Evolutionary conservation across 2,329 filamentous ascomycete genomes (phyloP), one percentile per base, ranked within the genome.

Genomic region (Talaromyces sp.): DNA sequence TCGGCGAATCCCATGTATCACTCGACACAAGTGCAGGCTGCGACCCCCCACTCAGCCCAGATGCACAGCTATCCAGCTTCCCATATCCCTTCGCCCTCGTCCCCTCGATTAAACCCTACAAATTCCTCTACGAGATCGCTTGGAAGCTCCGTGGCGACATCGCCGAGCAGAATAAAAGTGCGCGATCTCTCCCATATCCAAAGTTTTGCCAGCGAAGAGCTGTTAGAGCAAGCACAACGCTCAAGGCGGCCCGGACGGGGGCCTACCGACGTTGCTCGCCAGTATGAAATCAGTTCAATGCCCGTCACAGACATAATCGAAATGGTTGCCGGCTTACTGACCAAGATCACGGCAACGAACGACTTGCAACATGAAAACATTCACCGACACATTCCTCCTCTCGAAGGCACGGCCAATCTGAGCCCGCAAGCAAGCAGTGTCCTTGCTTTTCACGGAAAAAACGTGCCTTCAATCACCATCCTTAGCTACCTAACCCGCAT

Each of bases 251-350:
- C 52, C 74, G 62, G 77, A 63, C 73, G 77, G 50, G 71, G 75
- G 35, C 72, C 77, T 67, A 77, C 75, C 32, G 79, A 81, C 57
- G 70, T 77, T 24, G 78, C 79, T 2, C 81, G 83, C 59, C 84
- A 87, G 72, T 99, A 96, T 73, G 94, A 97, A 75, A 97, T 99
- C 68, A 97, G 92, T 77, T 90, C 86, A 57, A 97, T 99, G 93
- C 94, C 94, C 57, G 95, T 97, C 59, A 87, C 89, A 65, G 93
- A 99, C 71, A 91, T 99, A 67, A 99, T 99, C 72, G 93, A 97
- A 75, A 97, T 99, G 94, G 94, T 99, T 3, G 94, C 94, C 4
- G 94, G 92, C 7, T 83, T 99, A 26, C 81, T 99, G 63, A 96
- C 93, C 60, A 97, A 97, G 75, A 99, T 99, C 68, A 97, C 94